These are phyloP conservation scores for Astragalus glycyphyllos DNA, from an alignment of 306 rosid genomes.

Conservation along the genomic window DNA sequence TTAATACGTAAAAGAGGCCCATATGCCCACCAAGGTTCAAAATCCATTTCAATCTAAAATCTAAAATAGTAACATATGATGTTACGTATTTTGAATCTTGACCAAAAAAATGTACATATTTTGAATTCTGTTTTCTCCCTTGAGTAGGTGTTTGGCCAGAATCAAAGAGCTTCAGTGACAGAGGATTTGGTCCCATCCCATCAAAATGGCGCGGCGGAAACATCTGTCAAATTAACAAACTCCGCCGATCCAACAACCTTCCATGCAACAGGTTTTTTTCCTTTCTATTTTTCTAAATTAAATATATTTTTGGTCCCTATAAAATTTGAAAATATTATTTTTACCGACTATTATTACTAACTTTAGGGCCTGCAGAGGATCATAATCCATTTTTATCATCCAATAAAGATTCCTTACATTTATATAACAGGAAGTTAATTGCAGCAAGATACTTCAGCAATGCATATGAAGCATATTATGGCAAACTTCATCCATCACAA, in stretches of 20 bases:
- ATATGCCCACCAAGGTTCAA: too few species aligned
- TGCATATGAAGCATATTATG: slow-evolving; percentile 36
- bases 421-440: slow-evolving; percentile 74
- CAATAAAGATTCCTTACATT: too few species aligned
- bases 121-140: background rate
- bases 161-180: slow-evolving; percentile 57
- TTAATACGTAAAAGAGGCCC: too few species aligned
- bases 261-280: slow-evolving; percentile 30
- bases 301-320: too few species aligned
- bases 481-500: background rate
- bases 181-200: slow-evolving; percentile 61
- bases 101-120: background rate
- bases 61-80: too few species aligned
- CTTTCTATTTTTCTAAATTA: too few species aligned
- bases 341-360: too few species aligned
- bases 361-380: too few species aligned
- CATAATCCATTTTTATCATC: too few species aligned
- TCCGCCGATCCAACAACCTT: background rate
- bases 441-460: slow-evolving; percentile 70
- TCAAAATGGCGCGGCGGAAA: slow-evolving; percentile 56
- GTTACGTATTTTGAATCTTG: too few species aligned
- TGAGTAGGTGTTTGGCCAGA: slow-evolving; percentile 79
- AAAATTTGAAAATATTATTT: too few species aligned
- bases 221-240: slow-evolving; percentile 44
- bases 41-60: too few species aligned